Base-by-base conservation (phyloP, 2,329 filamentous ascomycete genomes). In the Epicoccum sorghinum region DNA sequence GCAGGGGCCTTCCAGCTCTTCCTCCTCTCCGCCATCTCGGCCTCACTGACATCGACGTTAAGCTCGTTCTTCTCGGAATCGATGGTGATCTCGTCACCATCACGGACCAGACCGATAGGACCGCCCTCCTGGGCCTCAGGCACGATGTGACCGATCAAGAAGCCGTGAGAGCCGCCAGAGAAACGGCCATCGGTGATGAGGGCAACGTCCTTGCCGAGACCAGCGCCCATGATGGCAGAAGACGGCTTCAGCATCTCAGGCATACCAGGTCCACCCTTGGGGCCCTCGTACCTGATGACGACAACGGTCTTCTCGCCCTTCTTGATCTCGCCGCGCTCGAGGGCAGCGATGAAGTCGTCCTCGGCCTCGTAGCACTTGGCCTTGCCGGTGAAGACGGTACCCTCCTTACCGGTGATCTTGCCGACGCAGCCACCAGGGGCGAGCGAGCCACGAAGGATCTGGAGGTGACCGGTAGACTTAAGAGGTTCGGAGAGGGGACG, bases 111-210 rank as follows among this genome's bases (percentile, higher is more conserved):
- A 12, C 85, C 91, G 58, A 96, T 95, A 2, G 91, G 91, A 0
- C 91, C 91, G 44, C 91, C 91, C 61, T 90, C 89, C 70, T 90
- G 88, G 7, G 91, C 91, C 78, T 96, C 91, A 24, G 91, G 91
- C 36, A 93, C 90, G 58, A 96, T 89, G 76, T 95, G 90, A 1
- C 90, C 90, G 67, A 95, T 93, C 64, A 95, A 79, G 83, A 95
- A 95, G 35, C 90, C 90, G 82, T 95, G 90, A 58, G 85, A 89
- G 47, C 90, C 91, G 53, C 91, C 91, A 7, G 86, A 89, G 81
- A 91, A 93, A 35, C 89, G 85, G 0, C 86, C 86, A 66, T 92
- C 88, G 2, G 89, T 90, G 57, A 91, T 81, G 41, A 91, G 83
- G 1, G 89, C 89, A 12, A 90, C 86, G 64, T 91, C 88, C 66